These are phyloP conservation scores for Penicillium sp. DNA, from an alignment of 2,329 filamentous ascomycete genomes.

Conservation along the genomic window DNA sequence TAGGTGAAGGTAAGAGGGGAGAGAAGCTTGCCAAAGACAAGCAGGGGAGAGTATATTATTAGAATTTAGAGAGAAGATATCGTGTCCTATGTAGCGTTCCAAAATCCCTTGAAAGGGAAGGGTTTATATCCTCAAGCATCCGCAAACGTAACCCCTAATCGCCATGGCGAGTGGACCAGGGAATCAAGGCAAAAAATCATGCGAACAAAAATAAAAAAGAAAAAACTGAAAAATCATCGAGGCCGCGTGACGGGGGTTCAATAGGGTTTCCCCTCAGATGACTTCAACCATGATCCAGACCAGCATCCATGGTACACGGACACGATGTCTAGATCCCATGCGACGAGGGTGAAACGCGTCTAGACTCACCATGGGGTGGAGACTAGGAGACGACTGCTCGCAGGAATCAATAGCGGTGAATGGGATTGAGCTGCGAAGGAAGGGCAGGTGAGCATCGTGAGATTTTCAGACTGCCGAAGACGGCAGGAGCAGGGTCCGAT, in stretches of 20 bases:
- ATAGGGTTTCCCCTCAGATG: slow-evolving; percentile 33
- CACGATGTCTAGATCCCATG: slow-evolving; percentile 1
- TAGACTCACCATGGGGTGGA: not conserved
- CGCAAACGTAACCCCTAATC: slow-evolving; percentile 6
- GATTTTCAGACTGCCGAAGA: slow-evolving; percentile 10
- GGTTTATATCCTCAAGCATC: slow-evolving; percentile 29
- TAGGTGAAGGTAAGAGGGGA: not conserved
- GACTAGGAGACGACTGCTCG: not conserved
- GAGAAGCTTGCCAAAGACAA: not conserved
- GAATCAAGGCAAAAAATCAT: not conserved
- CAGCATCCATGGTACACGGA: slow-evolving; percentile 29
- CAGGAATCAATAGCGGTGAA: not conserved
- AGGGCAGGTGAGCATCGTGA: slow-evolving; percentile 15
- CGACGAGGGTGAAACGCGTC: not conserved
- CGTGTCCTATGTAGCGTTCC: not conserved
- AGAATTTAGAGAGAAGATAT: not conserved
- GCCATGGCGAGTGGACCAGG: not conserved
- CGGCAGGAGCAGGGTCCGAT: slow-evolving; percentile 10
- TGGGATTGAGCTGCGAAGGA: not conserved
- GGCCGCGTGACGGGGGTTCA: slow-evolving; percentile 31
- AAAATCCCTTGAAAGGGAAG: slow-evolving; percentile 9
- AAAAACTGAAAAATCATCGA: slow-evolving; percentile 24
- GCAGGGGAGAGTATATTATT: not conserved
- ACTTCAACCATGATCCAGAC: slow-evolving; percentile 30
- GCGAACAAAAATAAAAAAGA: slow-evolving; percentile 11